phyloP scores from a whole-genome alignment of 306 rosid species.

The Ochetophila trinervis region DNA sequence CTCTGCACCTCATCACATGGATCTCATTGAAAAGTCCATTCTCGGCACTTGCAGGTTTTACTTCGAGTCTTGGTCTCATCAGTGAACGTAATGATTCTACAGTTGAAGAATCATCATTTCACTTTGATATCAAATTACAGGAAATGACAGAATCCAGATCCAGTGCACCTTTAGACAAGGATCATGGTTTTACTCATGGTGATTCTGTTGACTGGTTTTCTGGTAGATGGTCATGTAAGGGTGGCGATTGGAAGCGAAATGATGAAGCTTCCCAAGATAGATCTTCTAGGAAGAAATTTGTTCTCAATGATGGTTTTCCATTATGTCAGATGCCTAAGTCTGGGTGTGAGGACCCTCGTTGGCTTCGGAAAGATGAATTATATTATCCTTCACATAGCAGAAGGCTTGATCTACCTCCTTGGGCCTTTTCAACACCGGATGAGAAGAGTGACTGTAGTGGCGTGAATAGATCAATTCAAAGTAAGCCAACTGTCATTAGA shows the following conservation, averaged over 20 bases:
- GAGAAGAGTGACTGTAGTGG: conserved; percentile 55
- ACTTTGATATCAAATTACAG: conserved; percentile 36
- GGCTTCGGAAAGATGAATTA: conserved; percentile 83
- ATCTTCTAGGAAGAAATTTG: conserved; percentile 73
- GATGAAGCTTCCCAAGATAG: conserved; percentile 74
- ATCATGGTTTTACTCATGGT: conserved; percentile 37
- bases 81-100: conserved; percentile 40
- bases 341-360: conserved; percentile 93
- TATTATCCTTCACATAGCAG: conserved; percentile 76
- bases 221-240: conserved; percentile 91
- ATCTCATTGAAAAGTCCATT: neutral
- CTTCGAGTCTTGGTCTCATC: conserved; percentile 36
- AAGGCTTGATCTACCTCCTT: conserved; percentile 83
- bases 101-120: conserved; percentile 40
- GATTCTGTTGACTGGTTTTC: conserved; percentile 73
- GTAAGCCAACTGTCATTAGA: conserved; percentile 49
- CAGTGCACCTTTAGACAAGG: conserved; percentile 50
- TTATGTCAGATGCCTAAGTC: conserved; percentile 83
- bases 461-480: conserved; percentile 43
- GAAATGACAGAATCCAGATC: conserved; percentile 39
- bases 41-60: conserved; percentile 51
- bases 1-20: neutral
- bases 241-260: conserved; percentile 97
- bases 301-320: conserved; percentile 78
- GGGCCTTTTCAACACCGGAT: conserved; percentile 84